Evolutionary conservation across 2,329 filamentous ascomycete genomes (phyloP).

Genomic region (Diaporthe sp.): DNA sequence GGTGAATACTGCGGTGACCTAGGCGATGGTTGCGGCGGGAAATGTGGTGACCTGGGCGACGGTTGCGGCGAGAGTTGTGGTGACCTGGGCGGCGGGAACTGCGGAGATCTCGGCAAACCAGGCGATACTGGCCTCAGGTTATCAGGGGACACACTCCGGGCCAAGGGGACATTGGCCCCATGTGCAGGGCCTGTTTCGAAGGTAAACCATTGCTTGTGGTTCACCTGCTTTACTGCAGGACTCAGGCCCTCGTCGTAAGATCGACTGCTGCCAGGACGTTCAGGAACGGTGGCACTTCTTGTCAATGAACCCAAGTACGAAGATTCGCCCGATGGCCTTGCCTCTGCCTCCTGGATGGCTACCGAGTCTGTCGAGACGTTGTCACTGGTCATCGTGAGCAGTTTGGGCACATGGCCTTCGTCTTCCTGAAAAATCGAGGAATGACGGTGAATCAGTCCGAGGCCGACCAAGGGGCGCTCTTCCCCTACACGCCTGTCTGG

Average conservation of each 20-base stretch:
- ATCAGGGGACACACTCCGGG: constrained; percentile 1
- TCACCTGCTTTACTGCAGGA: not conserved
- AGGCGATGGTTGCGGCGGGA: constrained; percentile 38
- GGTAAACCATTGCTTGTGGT: constrained; percentile 10
- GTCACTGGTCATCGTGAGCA: constrained; percentile 47
- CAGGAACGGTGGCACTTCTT: not conserved
- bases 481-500: constrained; percentile 38
- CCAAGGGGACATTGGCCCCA: constrained; percentile 27
- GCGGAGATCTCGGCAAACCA: constrained; percentile 19
- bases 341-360: constrained; percentile 38
- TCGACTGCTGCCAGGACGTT: not conserved
- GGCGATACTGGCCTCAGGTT: constrained; percentile 11
- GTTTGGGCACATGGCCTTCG: constrained; percentile 50
- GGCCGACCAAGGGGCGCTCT: constrained; percentile 44
- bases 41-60: constrained; percentile 16
- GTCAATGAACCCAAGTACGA: constrained; percentile 18
- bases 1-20: constrained; percentile 8
- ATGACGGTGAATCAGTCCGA: constrained; percentile 48
- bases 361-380: constrained; percentile 42
- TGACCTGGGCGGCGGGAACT: constrained; percentile 37
- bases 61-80: constrained; percentile 34
- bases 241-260: not conserved
- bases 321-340: not conserved
- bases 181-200: not conserved
- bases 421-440: constrained; percentile 47